These are phyloP conservation scores for Cytospora schulzeri DNA, from an alignment of 2,329 filamentous ascomycete genomes.

Conservation along the genomic window DNA sequence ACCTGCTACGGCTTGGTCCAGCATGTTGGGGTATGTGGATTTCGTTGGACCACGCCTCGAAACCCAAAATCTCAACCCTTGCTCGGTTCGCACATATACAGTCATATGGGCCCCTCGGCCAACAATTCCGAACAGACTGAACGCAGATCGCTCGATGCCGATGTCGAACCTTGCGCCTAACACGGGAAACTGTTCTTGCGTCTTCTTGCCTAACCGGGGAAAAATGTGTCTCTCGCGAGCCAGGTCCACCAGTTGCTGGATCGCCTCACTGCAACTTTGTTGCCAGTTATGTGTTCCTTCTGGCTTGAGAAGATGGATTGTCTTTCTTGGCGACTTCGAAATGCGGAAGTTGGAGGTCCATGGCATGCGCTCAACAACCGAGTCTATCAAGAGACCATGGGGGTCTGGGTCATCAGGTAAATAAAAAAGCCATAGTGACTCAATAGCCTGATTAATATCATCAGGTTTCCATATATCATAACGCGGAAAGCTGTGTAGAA, in stretches of 20 bases:
- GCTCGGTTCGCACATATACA: conserved; percentile 49
- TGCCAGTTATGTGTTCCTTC: background rate
- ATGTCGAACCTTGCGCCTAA: conserved; percentile 37
- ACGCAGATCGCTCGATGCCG: conserved; percentile 62
- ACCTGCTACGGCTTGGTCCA: conserved; percentile 81
- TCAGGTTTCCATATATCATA: background rate
- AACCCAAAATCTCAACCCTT: conserved; percentile 66
- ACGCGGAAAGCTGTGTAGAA: conserved; percentile 3
- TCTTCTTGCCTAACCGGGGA: conserved; percentile 35
- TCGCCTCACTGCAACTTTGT: conserved; percentile 33
- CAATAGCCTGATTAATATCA: background rate
- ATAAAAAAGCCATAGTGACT: conserved; percentile 18
- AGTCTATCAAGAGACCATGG: conserved; percentile 35
- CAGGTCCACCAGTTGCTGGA: conserved; percentile 43
- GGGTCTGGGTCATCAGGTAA: conserved; percentile 33
- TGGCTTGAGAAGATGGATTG: conserved; percentile 38
- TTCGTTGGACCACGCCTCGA: conserved; percentile 67
- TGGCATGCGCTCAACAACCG: conserved; percentile 29
- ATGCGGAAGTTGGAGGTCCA: conserved; percentile 46
- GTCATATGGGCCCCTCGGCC: conserved; percentile 70
- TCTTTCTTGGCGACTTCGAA: conserved; percentile 33
- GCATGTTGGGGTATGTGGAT: conserved; percentile 72
- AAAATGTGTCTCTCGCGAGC: conserved; percentile 35
- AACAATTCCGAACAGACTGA: conserved; percentile 66
- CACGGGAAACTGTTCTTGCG: conserved; percentile 48